Conservation (phyloP, 768 basidiomycete species). For the Tricholoma sp. region DNA sequence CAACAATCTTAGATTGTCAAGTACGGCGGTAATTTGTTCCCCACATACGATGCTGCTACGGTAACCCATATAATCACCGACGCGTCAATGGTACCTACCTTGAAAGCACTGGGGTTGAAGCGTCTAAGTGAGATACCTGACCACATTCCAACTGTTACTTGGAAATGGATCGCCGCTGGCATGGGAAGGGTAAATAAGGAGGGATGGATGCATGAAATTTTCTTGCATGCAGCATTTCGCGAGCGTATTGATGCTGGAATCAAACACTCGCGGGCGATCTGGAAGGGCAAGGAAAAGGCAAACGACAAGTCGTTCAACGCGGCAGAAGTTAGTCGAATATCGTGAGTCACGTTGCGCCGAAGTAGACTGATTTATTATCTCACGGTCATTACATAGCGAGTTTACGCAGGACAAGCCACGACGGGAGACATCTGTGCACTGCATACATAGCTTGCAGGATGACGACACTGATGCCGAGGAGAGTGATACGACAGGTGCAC, state of each 20-base stretch:
- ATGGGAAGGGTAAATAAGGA: constrained; percentile 23
- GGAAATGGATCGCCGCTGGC: constrained; percentile 54
- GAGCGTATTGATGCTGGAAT: constrained; percentile 44
- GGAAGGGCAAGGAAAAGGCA: constrained; percentile 23
- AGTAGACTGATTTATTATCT: neutral
- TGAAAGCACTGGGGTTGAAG: constrained; percentile 44
- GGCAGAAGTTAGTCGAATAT: constrained; percentile 40
- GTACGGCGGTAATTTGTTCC: constrained; percentile 57
- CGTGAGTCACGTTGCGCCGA: constrained; percentile 29
- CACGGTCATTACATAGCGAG: constrained; percentile 18
- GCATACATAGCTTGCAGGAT: constrained; percentile 15
- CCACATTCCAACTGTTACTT: constrained; percentile 60
- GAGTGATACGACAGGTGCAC: neutral
- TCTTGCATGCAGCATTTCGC: constrained; percentile 42
- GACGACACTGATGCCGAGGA: constrained; percentile 14
- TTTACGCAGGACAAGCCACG: constrained; percentile 29
- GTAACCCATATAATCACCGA: constrained; percentile 72
- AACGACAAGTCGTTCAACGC: constrained; percentile 2
- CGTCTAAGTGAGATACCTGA: constrained; percentile 52
- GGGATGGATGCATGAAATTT: constrained; percentile 34
- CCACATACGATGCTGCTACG: constrained; percentile 46
- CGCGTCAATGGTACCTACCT: constrained; percentile 20
- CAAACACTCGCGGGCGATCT: constrained; percentile 11
- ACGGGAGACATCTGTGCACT: constrained; percentile 1
- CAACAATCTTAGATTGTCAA: constrained; percentile 45